These are phyloP conservation scores for Russula brevipes DNA, from an alignment of 768 basidiomycete species.

Conservation along the genomic window DNA sequence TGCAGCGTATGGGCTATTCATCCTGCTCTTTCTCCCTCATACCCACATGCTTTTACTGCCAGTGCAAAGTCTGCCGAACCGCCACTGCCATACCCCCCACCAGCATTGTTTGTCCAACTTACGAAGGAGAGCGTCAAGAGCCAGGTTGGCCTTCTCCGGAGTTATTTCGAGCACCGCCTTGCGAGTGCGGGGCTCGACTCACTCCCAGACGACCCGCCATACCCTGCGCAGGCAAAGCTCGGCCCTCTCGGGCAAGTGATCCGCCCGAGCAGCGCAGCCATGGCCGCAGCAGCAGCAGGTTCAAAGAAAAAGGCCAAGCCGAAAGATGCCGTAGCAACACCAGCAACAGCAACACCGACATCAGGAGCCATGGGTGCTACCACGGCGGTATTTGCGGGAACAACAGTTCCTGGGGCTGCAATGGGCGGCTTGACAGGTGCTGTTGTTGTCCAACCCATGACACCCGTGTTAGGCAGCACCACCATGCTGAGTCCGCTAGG, in stretches of 20 bases:
- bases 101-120: constrained; percentile 74
- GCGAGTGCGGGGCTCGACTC: constrained; percentile 32
- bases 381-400: background rate
- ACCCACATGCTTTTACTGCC: background rate
- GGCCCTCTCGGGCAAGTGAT: constrained; percentile 75
- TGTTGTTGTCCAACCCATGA: background rate
- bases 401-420: background rate
- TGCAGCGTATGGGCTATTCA: constrained; percentile 43
- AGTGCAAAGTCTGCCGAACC: constrained; percentile 68
- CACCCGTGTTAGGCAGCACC: constrained; percentile 1
- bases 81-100: constrained; percentile 79
- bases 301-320: constrained; percentile 59
- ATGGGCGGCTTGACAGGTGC: background rate
- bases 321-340: constrained; percentile 23
- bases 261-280: constrained; percentile 42
- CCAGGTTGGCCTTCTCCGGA: constrained; percentile 81
- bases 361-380: background rate
- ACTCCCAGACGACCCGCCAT: constrained; percentile 63
- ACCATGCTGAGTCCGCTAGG: constrained; percentile 9
- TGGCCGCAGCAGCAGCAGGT: constrained; percentile 36
- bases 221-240: constrained; percentile 58
- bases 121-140: constrained; percentile 57
- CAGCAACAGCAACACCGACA: background rate
- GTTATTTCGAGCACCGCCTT: constrained; percentile 64
- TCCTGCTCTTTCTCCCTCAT: background rate